Evolutionary conservation across 306 rosid genomes (phyloP), one percentile per base, ranked within the genome.

Genomic region (Amphicarpaea edgeworthii): DNA sequence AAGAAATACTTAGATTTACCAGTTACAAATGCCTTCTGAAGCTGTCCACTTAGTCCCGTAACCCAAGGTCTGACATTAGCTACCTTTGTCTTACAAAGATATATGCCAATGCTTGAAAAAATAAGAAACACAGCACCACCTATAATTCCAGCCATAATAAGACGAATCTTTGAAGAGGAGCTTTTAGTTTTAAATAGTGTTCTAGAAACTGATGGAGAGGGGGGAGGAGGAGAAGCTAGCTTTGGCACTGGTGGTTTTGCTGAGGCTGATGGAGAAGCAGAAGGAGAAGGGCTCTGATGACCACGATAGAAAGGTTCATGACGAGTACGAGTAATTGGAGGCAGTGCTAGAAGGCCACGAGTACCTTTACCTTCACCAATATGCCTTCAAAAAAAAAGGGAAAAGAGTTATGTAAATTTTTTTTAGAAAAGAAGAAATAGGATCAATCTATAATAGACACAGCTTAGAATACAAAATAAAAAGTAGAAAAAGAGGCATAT

Each of bases 41-140:
- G 98, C 86, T 95, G 98, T 82, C 96, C 97, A 14, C 97, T 95
- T 76, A 95, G 76, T 77, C 98, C 97, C 3, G 93, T 87, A 19
- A 86, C 86, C 97, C 98, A 90, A 70, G 98, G 98, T 77, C 75
- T 90, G 59, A 87, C 96, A 76, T 87, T 75, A 47, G 90, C 77
- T n/a, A 88, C 91, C 81, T 89, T 60, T 79, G 61, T 79, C 65
- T 69, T 77, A 70, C 75, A 90, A 58, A 88, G 82, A 77, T 86
- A 95, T 66, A 82, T 57, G 26, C 63, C 85, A 73, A 82, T 40
- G 30, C 72, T 41, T 38, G 63, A 80, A 78, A 82, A 60, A 8
- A 86, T 11, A 72, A 92, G 73, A 54, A 78, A 81, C 19, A 63
- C 30, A 6, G 45, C 55, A 14, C 90, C 90, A 2, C 93, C 96